phyloP scores from a whole-genome alignment of 176 grass and related monocot species.

The Echinochloa phyllopogon region DNA sequence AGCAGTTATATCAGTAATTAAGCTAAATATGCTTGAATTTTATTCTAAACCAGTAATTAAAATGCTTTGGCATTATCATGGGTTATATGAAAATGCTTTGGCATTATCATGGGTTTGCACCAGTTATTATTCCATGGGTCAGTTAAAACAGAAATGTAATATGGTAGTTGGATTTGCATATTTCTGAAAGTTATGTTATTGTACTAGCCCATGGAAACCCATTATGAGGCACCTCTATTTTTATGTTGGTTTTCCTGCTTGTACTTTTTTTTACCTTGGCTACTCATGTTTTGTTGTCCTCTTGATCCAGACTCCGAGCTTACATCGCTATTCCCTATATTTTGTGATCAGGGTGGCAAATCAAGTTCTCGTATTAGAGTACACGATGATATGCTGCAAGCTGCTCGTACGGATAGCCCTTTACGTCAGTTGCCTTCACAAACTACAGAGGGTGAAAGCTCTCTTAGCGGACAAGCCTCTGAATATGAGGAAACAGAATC shows the following conservation, averaged over 20 bases:
- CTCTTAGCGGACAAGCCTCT: constrained; percentile 78
- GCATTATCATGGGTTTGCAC: constrained; percentile 4
- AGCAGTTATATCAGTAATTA: constrained; percentile 8
- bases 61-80: neutral
- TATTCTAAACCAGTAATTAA: constrained; percentile 15
- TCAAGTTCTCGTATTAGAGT: constrained; percentile 73
- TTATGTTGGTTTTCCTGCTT: neutral
- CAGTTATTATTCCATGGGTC: constrained; percentile 24
- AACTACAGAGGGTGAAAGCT: constrained; percentile 89
- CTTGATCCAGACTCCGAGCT: constrained; percentile 18
- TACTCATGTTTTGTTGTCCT: constrained; percentile 27
- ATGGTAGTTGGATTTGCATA: neutral
- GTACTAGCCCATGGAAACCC: constrained; percentile 13
- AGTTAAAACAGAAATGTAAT: constrained; percentile 8
- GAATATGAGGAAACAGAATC: constrained; percentile 97
- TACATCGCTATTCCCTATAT: neutral
- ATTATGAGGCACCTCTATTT: constrained; percentile 3
- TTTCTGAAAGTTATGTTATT: constrained; percentile 27
- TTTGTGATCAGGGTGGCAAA: constrained; percentile 67
- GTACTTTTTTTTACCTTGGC: neutral
- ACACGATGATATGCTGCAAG: constrained; percentile 58
- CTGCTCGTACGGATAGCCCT: constrained; percentile 65
- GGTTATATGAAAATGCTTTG: neutral
- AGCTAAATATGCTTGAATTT: neutral
- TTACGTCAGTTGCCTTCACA: constrained; percentile 78